phyloP scores from a whole-genome alignment of 495 filamentous ascomycete species.

The Aspergillus leporis region DNA sequence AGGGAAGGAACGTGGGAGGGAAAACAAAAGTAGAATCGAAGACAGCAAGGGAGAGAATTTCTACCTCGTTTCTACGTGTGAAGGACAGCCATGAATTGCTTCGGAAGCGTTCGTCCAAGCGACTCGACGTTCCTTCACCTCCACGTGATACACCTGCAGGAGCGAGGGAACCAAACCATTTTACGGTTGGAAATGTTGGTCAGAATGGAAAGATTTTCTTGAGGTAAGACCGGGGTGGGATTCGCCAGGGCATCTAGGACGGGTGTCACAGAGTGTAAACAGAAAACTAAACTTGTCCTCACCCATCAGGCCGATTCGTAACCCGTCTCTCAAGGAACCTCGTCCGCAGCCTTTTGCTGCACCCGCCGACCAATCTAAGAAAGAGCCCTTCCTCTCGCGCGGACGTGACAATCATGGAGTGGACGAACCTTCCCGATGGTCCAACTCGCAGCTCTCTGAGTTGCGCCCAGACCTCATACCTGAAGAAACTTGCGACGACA shows the following conservation, averaged over 20 bases:
- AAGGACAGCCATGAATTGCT: constrained; percentile 52
- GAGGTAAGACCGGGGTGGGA: constrained; percentile 61
- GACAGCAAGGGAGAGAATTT: constrained; percentile 32
- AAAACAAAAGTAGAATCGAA: constrained; percentile 35
- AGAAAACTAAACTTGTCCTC: constrained; percentile 28
- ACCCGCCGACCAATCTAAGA: constrained; percentile 36
- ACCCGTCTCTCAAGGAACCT: constrained; percentile 34
- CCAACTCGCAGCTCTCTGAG: constrained; percentile 50
- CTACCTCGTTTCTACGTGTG: constrained; percentile 38
- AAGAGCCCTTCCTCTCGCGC: constrained; percentile 33
- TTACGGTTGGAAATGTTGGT: constrained; percentile 91
- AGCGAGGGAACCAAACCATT: constrained; percentile 66
- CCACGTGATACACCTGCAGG: constrained; percentile 35
- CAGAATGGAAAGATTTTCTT: constrained; percentile 93
- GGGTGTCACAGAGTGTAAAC: constrained; percentile 11
- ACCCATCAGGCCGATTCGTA: constrained; percentile 52
- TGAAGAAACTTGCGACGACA: constrained; percentile 29
- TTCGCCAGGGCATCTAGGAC: background rate
- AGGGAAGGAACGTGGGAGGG: constrained; percentile 30
- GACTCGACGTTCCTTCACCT: constrained; percentile 31
- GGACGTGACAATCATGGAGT: constrained; percentile 17
- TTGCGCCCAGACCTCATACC: constrained; percentile 34
- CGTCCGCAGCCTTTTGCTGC: constrained; percentile 30
- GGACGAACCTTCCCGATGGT: constrained; percentile 43
- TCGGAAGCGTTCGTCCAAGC: constrained; percentile 43